Base-by-base conservation (phyloP, 768 basidiomycete genomes). In the Suillus subaureus region DNA sequence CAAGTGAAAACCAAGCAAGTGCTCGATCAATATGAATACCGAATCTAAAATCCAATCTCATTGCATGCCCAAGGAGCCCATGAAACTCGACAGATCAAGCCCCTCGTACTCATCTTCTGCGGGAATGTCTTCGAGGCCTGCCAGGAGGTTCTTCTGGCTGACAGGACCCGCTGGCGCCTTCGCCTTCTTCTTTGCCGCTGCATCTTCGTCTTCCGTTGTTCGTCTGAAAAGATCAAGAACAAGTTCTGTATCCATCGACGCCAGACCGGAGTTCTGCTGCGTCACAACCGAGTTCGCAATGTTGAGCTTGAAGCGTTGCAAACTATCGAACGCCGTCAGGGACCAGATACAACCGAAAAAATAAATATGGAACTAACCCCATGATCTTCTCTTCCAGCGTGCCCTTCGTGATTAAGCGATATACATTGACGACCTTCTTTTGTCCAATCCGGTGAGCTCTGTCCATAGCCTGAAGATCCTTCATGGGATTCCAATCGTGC, bases 401-500 rank as follows among this genome's bases (percentile, higher is more conserved):
- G 15, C 96, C 97, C 74, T 96, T 92, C 15, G 96, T 99, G 70
- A 99, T 94, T 61, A 99, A 80, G 18, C 97, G 91, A 79, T 99
- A 99, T 6, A 99, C 97, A 70, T 99, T 99, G 35, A 99, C 97
- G 16, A 99, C 97, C 77, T 96, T 95, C 83, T 97, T 99, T 80
- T 99, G 97, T 7, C 97, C 97, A 43, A 99, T 90, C 62, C 97
- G 90, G 79, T 99, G 97, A 1, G 97, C 97, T 65, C 97, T 87
- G 74, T 99, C 97, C 97, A 99, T 99, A 9, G 97, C 97, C 74
- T 99, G 97, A 7, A 99, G 80, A 80, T 99, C 97, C 77, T 99
- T 99, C 96, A 97, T 97, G 8, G 97, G 97, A 76, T 99, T 99
- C 97, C 97, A 99, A 76, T 99, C 97, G 72, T 99, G 97, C 75